Percentiles rank a stretch among this genome's conserved stretches.
Conservation (phyloP, 1,284 basidiomycete genomes). For the Entoloma clypeatum region DNA sequence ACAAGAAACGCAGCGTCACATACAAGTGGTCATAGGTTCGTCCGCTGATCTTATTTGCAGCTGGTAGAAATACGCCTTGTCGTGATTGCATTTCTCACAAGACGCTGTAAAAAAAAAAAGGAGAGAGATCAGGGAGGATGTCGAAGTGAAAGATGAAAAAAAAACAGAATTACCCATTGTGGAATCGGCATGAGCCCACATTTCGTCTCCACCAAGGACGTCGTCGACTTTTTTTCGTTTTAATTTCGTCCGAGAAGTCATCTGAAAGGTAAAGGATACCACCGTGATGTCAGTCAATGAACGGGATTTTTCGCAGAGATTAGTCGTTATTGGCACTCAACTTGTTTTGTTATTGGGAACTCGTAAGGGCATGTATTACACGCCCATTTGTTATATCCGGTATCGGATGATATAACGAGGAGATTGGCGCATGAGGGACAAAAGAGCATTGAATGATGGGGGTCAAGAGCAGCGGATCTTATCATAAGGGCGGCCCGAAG, state of each 20-base stretch:
- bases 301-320: no score
- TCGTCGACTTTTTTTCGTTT: conserved; percentile 90
- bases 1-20: conserved; percentile 33
- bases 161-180: conserved; percentile 50
- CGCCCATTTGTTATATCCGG: conserved; percentile 84
- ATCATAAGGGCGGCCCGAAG: conserved; percentile 5
- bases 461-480: conserved; percentile 1
- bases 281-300: no score
- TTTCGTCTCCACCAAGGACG: conserved; percentile 89
- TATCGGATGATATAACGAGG: conserved; percentile 76
- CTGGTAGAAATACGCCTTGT: conserved; percentile 92
- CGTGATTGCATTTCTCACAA: conserved; percentile 90
- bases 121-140: conserved; percentile 1
- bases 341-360: conserved; percentile 84
- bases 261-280: conserved; percentile 45
- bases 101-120: conserved; percentile 44
- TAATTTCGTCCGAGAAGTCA: conserved; percentile 83
- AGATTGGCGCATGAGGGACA: conserved; percentile 95
- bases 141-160: neutral
- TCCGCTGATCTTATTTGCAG: conserved; percentile 95
- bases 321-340: no score
- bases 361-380: conserved; percentile 96
- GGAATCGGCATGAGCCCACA: conserved; percentile 94
- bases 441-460: conserved; percentile 70
- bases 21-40: conserved; percentile 96